Evolutionary conservation across 1,284 basidiomycete genomes (phyloP).

Genomic region (Ustilago nuda): DNA sequence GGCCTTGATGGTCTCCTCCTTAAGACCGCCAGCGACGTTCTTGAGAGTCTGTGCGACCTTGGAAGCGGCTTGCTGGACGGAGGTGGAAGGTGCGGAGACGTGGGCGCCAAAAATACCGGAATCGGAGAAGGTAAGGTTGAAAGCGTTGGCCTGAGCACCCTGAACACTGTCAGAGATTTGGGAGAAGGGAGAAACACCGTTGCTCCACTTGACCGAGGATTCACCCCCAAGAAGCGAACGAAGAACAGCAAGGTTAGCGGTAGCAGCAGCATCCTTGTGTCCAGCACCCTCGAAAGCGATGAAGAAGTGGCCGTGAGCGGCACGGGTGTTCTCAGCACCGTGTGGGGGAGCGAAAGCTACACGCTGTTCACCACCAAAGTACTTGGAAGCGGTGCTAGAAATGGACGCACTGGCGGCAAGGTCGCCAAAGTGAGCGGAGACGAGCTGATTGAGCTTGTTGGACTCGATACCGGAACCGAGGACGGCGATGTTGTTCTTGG

Average conservation of each 20-base stretch:
- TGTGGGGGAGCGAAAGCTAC: slow-evolving; percentile 60
- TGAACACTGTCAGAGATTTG: slow-evolving; percentile 43
- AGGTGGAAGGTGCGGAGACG: slow-evolving; percentile 58
- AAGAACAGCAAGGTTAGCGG: slow-evolving; percentile 64
- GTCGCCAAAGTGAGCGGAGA: slow-evolving; percentile 54
- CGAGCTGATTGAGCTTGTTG: slow-evolving; percentile 55
- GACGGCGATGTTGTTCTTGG: slow-evolving; percentile 67
- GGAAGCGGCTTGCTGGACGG: slow-evolving; percentile 55
- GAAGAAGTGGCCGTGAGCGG: slow-evolving; percentile 63
- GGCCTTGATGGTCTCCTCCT: slow-evolving; percentile 53
- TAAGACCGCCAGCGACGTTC: slow-evolving; percentile 55
- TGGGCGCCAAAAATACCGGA: slow-evolving; percentile 65
- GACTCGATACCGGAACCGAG: slow-evolving; percentile 63
- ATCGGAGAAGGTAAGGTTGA: slow-evolving; percentile 65
- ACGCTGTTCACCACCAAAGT: slow-evolving; percentile 68
- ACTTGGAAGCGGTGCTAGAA: slow-evolving; percentile 53
- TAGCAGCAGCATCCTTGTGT: slow-evolving; percentile 33
- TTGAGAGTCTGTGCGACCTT: slow-evolving; percentile 59
- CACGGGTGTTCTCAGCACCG: slow-evolving; percentile 55
- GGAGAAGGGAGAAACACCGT: slow-evolving; percentile 60
- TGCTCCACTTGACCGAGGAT: slow-evolving; percentile 66
- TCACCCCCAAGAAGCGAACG: slow-evolving; percentile 65
- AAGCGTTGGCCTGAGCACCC: slow-evolving; percentile 58
- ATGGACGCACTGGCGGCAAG: slow-evolving; percentile 47
- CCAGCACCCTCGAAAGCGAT: slow-evolving; percentile 65